Evolutionary conservation across 2,329 filamentous ascomycete genomes (phyloP).

Genomic region (Aspergillus sp.): DNA sequence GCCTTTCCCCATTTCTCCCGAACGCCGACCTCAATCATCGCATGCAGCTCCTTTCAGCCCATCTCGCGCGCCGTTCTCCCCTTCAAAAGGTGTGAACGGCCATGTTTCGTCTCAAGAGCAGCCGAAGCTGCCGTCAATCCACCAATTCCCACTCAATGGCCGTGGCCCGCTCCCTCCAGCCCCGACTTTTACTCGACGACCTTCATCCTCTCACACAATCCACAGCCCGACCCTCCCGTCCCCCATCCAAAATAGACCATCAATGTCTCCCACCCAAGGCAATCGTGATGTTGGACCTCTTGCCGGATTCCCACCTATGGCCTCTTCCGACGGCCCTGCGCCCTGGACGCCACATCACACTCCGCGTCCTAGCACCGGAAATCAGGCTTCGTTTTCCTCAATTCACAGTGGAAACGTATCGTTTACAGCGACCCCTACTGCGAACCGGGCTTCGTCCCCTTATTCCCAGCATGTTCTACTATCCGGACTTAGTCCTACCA

Average conservation of each 20-base stretch:
- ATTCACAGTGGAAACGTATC: conserved; percentile 32
- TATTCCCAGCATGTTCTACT: conserved; percentile 39
- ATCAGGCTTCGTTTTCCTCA: conserved; percentile 27
- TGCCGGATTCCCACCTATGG: conserved; percentile 41
- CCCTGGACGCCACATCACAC: conserved; percentile 35
- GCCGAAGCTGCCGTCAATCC: conserved; percentile 27
- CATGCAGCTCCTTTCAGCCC: conserved; percentile 25
- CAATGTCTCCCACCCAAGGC: conserved; percentile 51
- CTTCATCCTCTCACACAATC: conserved; percentile 43
- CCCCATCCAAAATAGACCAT: conserved; percentile 46
- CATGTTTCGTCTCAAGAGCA: conserved; percentile 25
- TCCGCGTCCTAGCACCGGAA: conserved; percentile 29
- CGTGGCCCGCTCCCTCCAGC: conserved; percentile 18
- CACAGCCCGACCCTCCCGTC: conserved; percentile 35
- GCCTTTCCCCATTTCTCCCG: conserved; percentile 26
- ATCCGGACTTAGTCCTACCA: conserved; percentile 48
- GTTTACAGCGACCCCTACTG: conserved; percentile 35
- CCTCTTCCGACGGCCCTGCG: conserved; percentile 24
- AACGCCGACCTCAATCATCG: conserved; percentile 29
- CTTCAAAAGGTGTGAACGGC: conserved; percentile 31
- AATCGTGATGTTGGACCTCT: conserved; percentile 49
- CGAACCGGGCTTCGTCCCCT: conserved; percentile 35
- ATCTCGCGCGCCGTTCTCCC: conserved; percentile 34
- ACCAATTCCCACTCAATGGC: conserved; percentile 29
- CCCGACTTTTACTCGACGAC: conserved; percentile 38